Evolutionary conservation across 1,284 basidiomycete genomes (phyloP), one percentile per base, ranked within the genome.

Genomic region (Puccinia coronata): DNA sequence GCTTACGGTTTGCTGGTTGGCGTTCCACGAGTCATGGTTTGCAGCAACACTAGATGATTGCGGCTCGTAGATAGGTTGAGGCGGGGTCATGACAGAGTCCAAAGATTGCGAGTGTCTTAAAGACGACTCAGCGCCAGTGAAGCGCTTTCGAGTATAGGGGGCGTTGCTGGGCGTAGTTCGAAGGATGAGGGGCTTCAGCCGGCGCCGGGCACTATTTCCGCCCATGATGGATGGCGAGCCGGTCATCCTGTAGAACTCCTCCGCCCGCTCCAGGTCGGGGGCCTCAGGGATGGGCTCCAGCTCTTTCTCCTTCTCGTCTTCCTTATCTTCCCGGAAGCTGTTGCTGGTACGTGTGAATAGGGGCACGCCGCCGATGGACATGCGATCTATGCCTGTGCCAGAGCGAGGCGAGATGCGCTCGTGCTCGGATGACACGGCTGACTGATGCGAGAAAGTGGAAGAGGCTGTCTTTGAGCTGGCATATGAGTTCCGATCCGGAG

Each of bases 101-200:
- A 25, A 70, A 20, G 69, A 51, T 49, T 31, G 28, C 20, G 43
- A 43, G 47, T 49, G 18, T 49, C 47, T 49, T 34, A 9, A 14
- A 34, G 14, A 43, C 6, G 43, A 16, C 16, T 43, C 43, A 43
- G 6, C 6, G 43, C 5, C 6, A 28, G 16, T 36, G 47, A 25
- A 16, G 0, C 69, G 43, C 16, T 14, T 71, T 71, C 28, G 51
- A 23, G 69, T 4, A 16, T 14, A 51, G 28, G 2, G 36, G 47
- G 34, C 20, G 25, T 23, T 34, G 47, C n/a, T 11, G 69, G 47
- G 3, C 31, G 69, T 51, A 53, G 47, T 31, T 53, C 69, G 25
- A 11, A 71, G 23, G 47, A 71, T 71, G 47, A 71, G 69, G 11
- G 69, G 69, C 16, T 71, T 71, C 18, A 71, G 69, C 6, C 69